Percentiles rank a stretch among this genome's conserved stretches.
These are phyloP conservation scores for Hortiboletus flavorubellus DNA, from an alignment of 768 basidiomycete genomes.

Conservation along the genomic window DNA sequence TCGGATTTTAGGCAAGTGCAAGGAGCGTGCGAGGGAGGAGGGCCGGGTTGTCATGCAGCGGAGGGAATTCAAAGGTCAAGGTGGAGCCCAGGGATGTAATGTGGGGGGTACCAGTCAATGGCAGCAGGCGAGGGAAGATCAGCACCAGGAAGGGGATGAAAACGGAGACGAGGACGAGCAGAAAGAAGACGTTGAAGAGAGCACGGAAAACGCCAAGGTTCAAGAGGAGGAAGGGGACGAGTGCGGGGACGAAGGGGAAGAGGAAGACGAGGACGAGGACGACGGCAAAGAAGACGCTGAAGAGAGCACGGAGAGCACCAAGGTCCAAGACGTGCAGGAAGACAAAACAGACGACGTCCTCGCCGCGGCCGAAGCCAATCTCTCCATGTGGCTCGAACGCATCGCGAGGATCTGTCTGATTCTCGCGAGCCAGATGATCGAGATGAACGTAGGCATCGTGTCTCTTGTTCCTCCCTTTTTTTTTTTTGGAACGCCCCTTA, in stretches of 20 bases:
- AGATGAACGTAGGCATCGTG: slow-evolving; percentile 66
- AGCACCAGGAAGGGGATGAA: slow-evolving; percentile 15
- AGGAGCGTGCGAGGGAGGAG: slow-evolving; percentile 42
- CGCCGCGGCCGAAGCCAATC: slow-evolving; percentile 29
- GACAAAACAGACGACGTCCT: slow-evolving; percentile 19
- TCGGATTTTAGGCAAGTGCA: slow-evolving; percentile 61
- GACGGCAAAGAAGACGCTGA: not conserved
- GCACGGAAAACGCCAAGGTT: not conserved
- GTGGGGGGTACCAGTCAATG: not conserved
- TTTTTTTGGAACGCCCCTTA: not conserved
- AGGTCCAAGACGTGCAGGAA: not conserved
- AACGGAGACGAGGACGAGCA: not conserved
- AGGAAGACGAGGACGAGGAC: not conserved
- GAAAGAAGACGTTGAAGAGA: not conserved
- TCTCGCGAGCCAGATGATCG: slow-evolving; percentile 76
- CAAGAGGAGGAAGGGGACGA: not conserved
- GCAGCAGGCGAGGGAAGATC: slow-evolving; percentile 10
- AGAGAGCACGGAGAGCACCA: not conserved
- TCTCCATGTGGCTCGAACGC: slow-evolving; percentile 82
- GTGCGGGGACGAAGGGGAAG: not conserved
- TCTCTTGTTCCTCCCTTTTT: not conserved
- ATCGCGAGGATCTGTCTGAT: slow-evolving; percentile 73
- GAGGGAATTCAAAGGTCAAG: not conserved
- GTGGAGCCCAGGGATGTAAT: not conserved
- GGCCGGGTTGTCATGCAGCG: slow-evolving; percentile 17